Evolutionary conservation across 352 stramenopile genomes (phyloP), one percentile per base, ranked within the genome.

Genomic region (Globisporangium cylindrosporum): DNA sequence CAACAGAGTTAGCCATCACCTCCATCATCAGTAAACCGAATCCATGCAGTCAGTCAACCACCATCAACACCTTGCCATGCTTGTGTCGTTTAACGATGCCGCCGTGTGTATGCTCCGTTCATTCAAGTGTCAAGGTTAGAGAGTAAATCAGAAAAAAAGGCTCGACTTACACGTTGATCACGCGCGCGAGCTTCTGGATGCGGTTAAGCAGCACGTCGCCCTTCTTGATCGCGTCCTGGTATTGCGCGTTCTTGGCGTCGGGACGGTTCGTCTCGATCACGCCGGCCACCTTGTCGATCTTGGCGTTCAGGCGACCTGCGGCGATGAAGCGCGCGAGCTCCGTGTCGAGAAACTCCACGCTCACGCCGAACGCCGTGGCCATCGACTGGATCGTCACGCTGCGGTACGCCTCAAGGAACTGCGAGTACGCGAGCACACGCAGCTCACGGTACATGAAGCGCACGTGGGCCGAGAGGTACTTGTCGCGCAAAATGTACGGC

Each of bases 201-300:
- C 96, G 85, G 82, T 99, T 99, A 48, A 99, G 84, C 70, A 99
- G 79, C 73, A 98, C 75, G 85, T 99, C 98, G 64, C 97, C 97
- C 80, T 99, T 96, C 87, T 99, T 98, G 79, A 99, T 99, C 64
- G 98, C 97, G 61, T 97, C 92, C 78, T 98, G 91, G 80, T 99
- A 99, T 79, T 99, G 95, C 20, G 95, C 94, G 84, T 99, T 99
- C 83, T 99, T 99, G 68, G 92, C 89, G 86, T 99, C 97, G 1
- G 97, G 95, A 54, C 97, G 90, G 76, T 98, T 99, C n/a, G 96
- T 99, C 75, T 99, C 95, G 67, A 99, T 98, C 32, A 99, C 95
- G 41, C 96, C 97, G 22, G 84, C 95, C 53, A 99, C 97, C 83
- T 99, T 99, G 81, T 99, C 97, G 79, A 99, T 99, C 82, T 99